Evolutionary conservation across 257 asterid species (phyloP), one percentile per base, ranked within the genome.

Genomic region (Solanum chilense): DNA sequence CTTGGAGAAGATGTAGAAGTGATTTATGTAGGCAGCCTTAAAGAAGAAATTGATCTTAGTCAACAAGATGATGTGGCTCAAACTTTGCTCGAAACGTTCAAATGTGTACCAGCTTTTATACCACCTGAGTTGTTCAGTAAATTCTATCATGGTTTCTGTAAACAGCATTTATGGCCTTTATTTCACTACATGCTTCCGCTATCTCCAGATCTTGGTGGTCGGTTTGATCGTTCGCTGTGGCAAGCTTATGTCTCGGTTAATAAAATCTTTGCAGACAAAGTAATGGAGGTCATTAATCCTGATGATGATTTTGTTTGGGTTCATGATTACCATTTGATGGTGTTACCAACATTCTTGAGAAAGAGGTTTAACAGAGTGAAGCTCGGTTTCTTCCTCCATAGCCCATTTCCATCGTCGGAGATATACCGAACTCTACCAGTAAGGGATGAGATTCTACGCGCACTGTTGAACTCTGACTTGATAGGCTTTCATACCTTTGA

Each of bases 101-200:
- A 95, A 82, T 95, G 98, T 56, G 98, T 94, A 71, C 98, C 98
- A 5, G 98, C 98, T 87, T 95, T 95, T 88, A 93, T 94, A 86
- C 97, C 96, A 9, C 95, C 94, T 2, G 97, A 92, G 70, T 91
- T 95, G 37, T 93, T 94, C 90, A 93, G 90, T 73, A 94, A 94
- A 87, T 94, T 93, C 93, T 95, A 95, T 90, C 98, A 93, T 83
- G 98, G 98, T 29, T 95, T 95, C 87, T 95, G 98, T 90, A 95
- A 95, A 83, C 98, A 94, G 89, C 92, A 94, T 71, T 89, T 95
- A 27, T 95, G 98, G 98, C 98, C 98, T 89, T 86, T 95, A 87
- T 95, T 95, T 91, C 98, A 95, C 88, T 95, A 95, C 88, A 95
- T 95, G 98, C 98, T 95, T 62, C 98, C 98, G 68, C 89, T 95